A percentile compares a stretch with the other conserved stretches of the same genome.
Conservation (phyloP, 1,284 basidiomycete species). For the Melampsora americana region DNA sequence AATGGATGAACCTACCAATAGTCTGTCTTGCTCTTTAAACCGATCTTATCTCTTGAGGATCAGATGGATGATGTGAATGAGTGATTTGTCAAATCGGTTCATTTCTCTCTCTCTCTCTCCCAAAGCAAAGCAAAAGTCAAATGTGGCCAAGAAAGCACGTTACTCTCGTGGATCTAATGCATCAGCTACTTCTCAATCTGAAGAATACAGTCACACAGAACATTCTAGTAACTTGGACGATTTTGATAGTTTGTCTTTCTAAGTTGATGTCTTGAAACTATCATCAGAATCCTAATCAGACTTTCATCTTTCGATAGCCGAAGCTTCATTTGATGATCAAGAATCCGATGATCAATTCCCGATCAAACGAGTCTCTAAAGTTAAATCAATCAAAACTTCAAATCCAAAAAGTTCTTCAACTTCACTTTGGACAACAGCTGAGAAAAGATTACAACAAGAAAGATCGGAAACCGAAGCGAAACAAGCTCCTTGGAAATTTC, state of each 20-base stretch:
- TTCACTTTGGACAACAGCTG: conserved; percentile 11
- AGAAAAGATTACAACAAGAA: conserved; percentile 6
- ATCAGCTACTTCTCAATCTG: conserved; percentile 25
- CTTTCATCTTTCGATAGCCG: neutral
- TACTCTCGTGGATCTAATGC: conserved; percentile 37
- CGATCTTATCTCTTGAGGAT: neutral
- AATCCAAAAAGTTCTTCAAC: conserved; percentile 1
- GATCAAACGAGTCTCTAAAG: neutral
- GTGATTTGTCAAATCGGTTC: neutral
- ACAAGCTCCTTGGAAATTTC: conserved; percentile 43
- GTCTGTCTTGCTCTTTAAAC: neutral
- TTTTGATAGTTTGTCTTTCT: conserved; percentile 7
- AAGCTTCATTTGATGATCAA: conserved; percentile 5
- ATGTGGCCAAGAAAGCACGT: conserved; percentile 29
- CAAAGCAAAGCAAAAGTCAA: neutral
- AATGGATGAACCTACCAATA: neutral
- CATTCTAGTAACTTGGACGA: conserved; percentile 10
- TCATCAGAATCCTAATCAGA: neutral
- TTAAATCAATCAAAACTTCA: conserved; percentile 15
- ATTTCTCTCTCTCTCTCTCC: neutral
- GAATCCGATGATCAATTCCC: conserved; percentile 19
- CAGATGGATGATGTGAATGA: neutral
- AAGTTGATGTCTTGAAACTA: neutral
- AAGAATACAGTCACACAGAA: conserved; percentile 9
- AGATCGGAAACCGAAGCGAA: conserved; percentile 12